Evolutionary conservation across 805 yeast species (phyloP), one percentile per base, ranked within the genome.

Genomic region (Saccharomycopsis schoenii): DNA sequence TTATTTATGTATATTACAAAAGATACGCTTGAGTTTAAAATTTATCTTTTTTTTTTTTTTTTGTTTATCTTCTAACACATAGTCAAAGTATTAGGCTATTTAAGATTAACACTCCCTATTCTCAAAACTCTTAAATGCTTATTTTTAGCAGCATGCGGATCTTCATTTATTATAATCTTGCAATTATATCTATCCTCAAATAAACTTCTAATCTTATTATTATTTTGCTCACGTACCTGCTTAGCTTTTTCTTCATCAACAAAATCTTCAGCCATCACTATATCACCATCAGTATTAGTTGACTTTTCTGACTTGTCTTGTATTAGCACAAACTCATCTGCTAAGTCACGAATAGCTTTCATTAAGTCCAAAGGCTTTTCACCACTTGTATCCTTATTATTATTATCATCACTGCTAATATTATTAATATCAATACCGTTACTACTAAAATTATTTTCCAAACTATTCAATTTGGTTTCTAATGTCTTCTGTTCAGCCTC

Each of bases 121-220:
- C 58, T 41, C 14, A 56, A 29, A 25, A 56, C 58, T 21, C 58
- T 56, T 34, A 56, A 41, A 41, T 56, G 58, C 4, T 56, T 56
- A 36, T 41, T 41, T 24, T 47, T 12, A 47, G 36, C 19, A 1
- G 15, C 36, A 17, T 42, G 19, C 29, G 25, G 34, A 29, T 56
- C 39, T 21, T 37, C 36, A 24, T 40, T n/a, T n/a, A 56, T 40
- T 12, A 56, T 34, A n/a, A 56, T 29, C 17, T 42, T 56, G 40
- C 39, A 25, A 41, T 37, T 37, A 43, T 56, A 56, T 42, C 36
- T 56, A 3, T 42, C 51, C 41, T 56, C 58, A 34, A 41, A 56
- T n/a, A 40, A 40, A 42, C n/a, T 12, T 56, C 58, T 56, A 41
- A 56, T 37, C 14, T 24, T 56, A 36, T 56, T 56, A 19, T 56